Conservation (phyloP, 2,329 filamentous ascomycete genomes). For the Teratosphaeria epicoccoides region DNA sequence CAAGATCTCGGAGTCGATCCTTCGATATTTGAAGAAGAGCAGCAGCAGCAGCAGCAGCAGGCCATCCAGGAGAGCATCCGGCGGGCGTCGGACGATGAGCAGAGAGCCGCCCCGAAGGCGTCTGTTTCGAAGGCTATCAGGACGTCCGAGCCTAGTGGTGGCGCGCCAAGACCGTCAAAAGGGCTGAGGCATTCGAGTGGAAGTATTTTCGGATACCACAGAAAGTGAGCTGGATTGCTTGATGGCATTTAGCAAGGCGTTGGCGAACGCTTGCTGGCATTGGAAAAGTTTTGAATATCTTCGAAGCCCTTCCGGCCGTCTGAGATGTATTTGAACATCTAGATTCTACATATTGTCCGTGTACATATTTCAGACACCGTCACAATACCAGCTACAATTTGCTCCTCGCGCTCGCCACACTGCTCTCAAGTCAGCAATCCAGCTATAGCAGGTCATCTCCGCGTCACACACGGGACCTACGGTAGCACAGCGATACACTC, state of each 20-base stretch:
- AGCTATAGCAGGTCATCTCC: background rate
- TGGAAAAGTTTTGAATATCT: too few relatives aligned
- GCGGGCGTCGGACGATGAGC: background rate
- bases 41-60: background rate
- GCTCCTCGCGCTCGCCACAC: background rate
- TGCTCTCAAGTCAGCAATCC: background rate
- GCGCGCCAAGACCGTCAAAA: constrained; percentile 5
- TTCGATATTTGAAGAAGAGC: background rate
- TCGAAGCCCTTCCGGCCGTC: too few relatives aligned
- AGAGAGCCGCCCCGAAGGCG: background rate
- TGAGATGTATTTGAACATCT: too few relatives aligned
- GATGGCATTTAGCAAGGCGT: background rate
- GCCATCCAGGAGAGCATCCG: background rate
- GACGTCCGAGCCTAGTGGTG: constrained; percentile 3
- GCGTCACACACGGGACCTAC: constrained; percentile 7
- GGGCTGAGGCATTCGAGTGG: constrained; percentile 15
- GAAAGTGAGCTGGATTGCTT: background rate
- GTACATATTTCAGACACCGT: background rate
- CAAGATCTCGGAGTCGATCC: constrained; percentile 9
- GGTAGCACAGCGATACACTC: constrained; percentile 37
- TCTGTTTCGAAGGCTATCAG: background rate
- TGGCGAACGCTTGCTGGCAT: background rate
- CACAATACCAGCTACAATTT: background rate
- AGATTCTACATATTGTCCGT: background rate
- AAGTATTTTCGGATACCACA: constrained; percentile 13